Base-by-base conservation (phyloP, 2,329 filamentous ascomycete genomes). In the Paracamarosporium sp. region DNA sequence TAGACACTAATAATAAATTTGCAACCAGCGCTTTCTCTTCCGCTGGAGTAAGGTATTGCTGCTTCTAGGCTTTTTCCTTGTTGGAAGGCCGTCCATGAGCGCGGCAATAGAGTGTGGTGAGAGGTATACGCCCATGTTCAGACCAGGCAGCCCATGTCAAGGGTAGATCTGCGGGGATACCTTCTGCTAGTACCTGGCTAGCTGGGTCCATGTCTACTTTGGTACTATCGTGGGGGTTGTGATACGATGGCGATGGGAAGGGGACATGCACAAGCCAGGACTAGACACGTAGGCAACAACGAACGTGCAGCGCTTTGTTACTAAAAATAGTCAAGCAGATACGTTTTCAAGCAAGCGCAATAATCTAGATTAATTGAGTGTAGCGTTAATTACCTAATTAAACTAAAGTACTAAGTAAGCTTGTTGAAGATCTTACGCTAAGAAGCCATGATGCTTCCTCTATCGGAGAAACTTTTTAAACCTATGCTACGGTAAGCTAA, bases 21-120 rank as follows among this genome's bases (percentile, higher is more conserved):
- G 55, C 40, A 28, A 61, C 60, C 36, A 73, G 47, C 31, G 65
- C 68, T 60, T 70, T 66, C 63, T 73, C 69, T 64, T 74, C 68
- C 27, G 31, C 43, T n/a, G 56, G 63, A 41, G 61, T 66, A 24
- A 71, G 69, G 56, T 73, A 74, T 61, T 68, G 65, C 63, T 70
- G 56, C 62, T 60, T 47, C 56, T 71, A 11, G 24, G 4, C 24
- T 28, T 44, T 44, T 2, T 22, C 41, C 41, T 44, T 28, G 12
- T 24, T 22, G 9, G 9, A 72, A 64, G 36, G n/a, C n/a, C n/a
- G n/a, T n/a, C n/a, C n/a, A n/a, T 57, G 61, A 25, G 8, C 43
- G 40, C 55, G 47, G 51, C 51, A 45, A 25, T 48, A 55, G 24
- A 76, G 64, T n/a, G 35, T 38, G 31, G 62, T 61, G 53, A 53